A percentile compares a stretch with the other conserved stretches of the same genome.
Conservation (phyloP, 140 eudicot genomes). For the Oenanthe javanica region DNA sequence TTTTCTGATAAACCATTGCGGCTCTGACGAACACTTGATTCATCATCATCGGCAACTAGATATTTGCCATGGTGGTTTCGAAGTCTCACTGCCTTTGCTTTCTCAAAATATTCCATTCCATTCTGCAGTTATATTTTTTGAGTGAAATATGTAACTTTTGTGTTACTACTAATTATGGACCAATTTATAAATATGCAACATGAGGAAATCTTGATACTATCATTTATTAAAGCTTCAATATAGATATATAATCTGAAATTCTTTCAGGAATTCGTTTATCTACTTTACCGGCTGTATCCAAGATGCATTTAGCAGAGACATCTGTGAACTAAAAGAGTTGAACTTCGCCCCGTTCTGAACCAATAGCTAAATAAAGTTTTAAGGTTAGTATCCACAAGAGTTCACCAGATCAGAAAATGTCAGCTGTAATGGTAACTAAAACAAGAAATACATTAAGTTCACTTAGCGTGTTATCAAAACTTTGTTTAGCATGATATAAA, state of each 20-base stretch:
- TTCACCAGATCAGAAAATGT: not conserved
- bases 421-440: too few species aligned
- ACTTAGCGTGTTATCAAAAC: too few species aligned
- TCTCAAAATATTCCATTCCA: conserved; percentile 49
- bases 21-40: conserved; percentile 57
- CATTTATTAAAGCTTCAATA: not conserved
- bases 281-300: conserved; percentile 2
- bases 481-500: too few species aligned
- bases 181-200: not conserved
- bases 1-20: conserved; percentile 41
- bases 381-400: not conserved
- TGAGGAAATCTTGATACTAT: too few species aligned
- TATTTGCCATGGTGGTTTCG: conserved; percentile 47
- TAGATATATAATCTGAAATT: not conserved
- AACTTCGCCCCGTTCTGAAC: not conserved
- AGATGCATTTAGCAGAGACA: not conserved
- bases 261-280: not conserved
- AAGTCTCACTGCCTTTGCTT: conserved; percentile 51
- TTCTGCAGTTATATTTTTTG: not conserved
- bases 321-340: not conserved
- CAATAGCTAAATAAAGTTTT: not conserved
- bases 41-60: conserved; percentile 48
- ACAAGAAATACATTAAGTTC: too few species aligned
- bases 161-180: not conserved
- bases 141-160: not conserved